Conservation (phyloP, 148 eudicot species). For the Agrostemma githago region DNA sequence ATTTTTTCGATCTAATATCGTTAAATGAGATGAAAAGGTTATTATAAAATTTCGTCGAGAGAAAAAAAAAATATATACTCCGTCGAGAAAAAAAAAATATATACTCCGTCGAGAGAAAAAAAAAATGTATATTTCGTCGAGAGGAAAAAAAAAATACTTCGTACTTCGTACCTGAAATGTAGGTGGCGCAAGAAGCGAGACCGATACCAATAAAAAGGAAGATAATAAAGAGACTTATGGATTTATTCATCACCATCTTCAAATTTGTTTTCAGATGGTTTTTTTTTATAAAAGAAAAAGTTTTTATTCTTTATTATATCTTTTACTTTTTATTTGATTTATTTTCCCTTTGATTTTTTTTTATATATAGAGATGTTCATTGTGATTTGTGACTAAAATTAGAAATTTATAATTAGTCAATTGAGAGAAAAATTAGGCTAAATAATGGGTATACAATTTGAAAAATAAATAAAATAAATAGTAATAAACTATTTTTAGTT, state of each 20-base stretch:
- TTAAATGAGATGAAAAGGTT: too few relatives aligned
- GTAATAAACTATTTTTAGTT: too few relatives aligned
- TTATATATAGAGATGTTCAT: not conserved
- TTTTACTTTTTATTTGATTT: not conserved
- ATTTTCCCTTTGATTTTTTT: slow-evolving; percentile 1
- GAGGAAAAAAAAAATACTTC: too few relatives aligned
- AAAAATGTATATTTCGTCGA: too few relatives aligned
- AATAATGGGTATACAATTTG: too few relatives aligned
- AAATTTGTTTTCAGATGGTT: not conserved
- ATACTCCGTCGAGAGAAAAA: too few relatives aligned
- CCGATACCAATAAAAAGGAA: slow-evolving; percentile 30
- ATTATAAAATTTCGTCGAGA: too few relatives aligned
- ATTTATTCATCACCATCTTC: slow-evolving; percentile 37
- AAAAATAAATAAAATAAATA: too few relatives aligned
- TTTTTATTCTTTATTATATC: not conserved
- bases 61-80: too few relatives aligned
- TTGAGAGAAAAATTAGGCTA: not conserved
- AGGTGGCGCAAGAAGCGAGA: slow-evolving; percentile 40
- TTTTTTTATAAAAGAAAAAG: not conserved
- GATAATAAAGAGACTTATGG: slow-evolving; percentile 41
- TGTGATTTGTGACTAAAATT: not conserved
- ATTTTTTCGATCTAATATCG: too few relatives aligned
- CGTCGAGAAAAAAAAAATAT: too few relatives aligned
- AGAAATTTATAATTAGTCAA: not conserved
- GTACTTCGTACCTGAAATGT: slow-evolving; percentile 39